Evolutionary conservation across 805 yeast genomes (phyloP), one percentile per base, ranked within the genome.

Genomic region (Lipomyces oligophaga): DNA sequence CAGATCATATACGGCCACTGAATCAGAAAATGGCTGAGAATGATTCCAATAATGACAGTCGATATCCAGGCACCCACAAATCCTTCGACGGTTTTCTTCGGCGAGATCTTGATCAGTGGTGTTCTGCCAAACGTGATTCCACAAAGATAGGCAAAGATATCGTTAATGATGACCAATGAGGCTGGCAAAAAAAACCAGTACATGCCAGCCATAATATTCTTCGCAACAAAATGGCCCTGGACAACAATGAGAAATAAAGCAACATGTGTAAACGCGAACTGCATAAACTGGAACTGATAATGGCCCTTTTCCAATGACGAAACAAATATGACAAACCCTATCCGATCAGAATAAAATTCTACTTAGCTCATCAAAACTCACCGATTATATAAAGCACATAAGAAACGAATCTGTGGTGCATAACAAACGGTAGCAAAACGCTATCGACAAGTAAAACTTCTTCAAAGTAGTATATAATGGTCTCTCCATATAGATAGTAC

Each of bases 51-150:
- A 31, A 84, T 53, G 4, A 85, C 81, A 6, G 98, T 93, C 64
- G 93, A 89, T 38, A 87, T 66, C 97, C 98, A 93, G 15, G 97
- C 98, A 43, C 98, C 98, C 38, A 90, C 69, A 61, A 93, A 93
- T 2, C 98, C 98, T 70, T 93, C 98, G 27, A 90, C 88, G 2
- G 98, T 93, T 69, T 93, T 93, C 68, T 93, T 93, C 45, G 98
- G 98, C 10, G 96, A 86, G 55, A 93, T 86, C 43, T 84, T 88
- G 58, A 93, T 86, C 61, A 93, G 77, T 63, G 85, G 96, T 31
- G 97, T 89, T 53, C 75, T 78, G 44, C 98, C 98, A 69, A 93
- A 86, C 1, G 97, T 85, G 55, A 93, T 93, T 36, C 98, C 98
- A 69, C 97, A 90, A 40, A 93, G 72, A 64, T 93, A 93, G 19